Evolutionary conservation across 2,329 filamentous ascomycete genomes (phyloP).

Genomic region (Ilyonectria destructans): DNA sequence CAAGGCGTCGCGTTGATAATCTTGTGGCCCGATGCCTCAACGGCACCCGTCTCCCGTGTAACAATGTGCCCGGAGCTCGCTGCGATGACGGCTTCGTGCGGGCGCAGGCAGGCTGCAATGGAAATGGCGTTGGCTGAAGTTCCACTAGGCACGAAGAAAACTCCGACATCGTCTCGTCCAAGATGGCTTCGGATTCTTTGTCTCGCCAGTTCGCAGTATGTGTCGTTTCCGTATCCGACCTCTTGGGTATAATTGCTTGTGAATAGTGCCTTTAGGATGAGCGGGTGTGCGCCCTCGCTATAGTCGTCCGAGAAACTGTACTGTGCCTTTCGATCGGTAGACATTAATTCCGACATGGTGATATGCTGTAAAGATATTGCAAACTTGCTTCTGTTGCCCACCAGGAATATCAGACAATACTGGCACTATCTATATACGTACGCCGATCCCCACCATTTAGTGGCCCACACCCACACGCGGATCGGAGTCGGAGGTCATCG

Average conservation of each 20-base stretch:
- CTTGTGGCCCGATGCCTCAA: constrained; percentile 68
- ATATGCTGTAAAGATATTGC: background rate
- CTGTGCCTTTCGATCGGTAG: constrained; percentile 32
- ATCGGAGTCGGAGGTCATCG: constrained; percentile 27
- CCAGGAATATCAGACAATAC: background rate
- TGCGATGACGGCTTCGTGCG: constrained; percentile 68
- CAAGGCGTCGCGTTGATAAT: constrained; percentile 64
- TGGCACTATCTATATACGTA: background rate
- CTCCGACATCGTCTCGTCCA: constrained; percentile 58
- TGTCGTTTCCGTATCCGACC: constrained; percentile 63
- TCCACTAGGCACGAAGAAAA: constrained; percentile 68
- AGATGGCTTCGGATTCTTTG: constrained; percentile 59
- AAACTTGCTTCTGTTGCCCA: background rate
- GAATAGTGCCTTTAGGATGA: constrained; percentile 64
- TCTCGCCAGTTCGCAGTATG: constrained; percentile 60
- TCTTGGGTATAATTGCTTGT: constrained; percentile 63
- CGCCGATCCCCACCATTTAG: constrained; percentile 27
- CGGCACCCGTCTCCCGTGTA: constrained; percentile 65
- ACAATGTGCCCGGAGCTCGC: constrained; percentile 66
- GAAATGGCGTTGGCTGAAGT: constrained; percentile 68
- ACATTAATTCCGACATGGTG: constrained; percentile 42
- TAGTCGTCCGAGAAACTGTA: constrained; percentile 69
- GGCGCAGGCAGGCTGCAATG: constrained; percentile 66
- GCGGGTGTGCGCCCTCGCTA: constrained; percentile 67
- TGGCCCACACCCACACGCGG: constrained; percentile 35